Base-by-base conservation (phyloP, 1,284 basidiomycete species). In the Sparassis latifolia region DNA sequence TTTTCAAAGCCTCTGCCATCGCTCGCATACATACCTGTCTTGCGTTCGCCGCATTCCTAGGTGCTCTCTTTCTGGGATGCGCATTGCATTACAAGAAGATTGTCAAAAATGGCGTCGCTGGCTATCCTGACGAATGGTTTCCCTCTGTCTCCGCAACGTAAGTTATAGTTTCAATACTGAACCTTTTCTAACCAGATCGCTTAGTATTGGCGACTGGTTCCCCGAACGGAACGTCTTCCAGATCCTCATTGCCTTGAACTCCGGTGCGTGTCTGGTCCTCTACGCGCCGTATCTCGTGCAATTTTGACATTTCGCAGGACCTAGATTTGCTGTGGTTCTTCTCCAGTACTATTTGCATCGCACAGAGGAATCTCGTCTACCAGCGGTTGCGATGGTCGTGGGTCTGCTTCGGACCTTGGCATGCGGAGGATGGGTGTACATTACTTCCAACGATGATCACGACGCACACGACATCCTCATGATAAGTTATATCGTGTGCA, bases 401-500 rank as follows among this genome's bases (percentile, higher is more conserved):
- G 92, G 93, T 0, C 56, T 92, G 10, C 63, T 89, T 30, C 76
- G 93, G 54, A 95, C 93, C 0, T 66, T 97, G 28, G 79, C 82
- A 4, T 97, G 93, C 58, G 92, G 88, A 30, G 92, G 92, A 30
- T 97, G 92, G 92, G 90, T 96, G 43, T 97, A 86, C 62, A 84
- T 97, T 60, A 96, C 94, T 0, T 88, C 86, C 3, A 80, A 69
- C 37, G 90, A 93, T 61, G 78, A 89, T 65, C 87, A 89, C 58
- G 84, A 89, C 61, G 74, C 79, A 12, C 93, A 97, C 68, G 93
- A 97, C 67, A 71, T 94, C 28, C 82, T 86, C 63, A 97, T 97
- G 93, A 86, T 94, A 55, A 64, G 78, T 49, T 94, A 91, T 62
- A 86, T 93, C 54, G 73, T 89, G 2, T 79, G 82, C 62, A 91